Evolutionary conservation across 441 rosid genomes (phyloP), one percentile per base, ranked within the genome.

Genomic region (Corymbia citriodora): DNA sequence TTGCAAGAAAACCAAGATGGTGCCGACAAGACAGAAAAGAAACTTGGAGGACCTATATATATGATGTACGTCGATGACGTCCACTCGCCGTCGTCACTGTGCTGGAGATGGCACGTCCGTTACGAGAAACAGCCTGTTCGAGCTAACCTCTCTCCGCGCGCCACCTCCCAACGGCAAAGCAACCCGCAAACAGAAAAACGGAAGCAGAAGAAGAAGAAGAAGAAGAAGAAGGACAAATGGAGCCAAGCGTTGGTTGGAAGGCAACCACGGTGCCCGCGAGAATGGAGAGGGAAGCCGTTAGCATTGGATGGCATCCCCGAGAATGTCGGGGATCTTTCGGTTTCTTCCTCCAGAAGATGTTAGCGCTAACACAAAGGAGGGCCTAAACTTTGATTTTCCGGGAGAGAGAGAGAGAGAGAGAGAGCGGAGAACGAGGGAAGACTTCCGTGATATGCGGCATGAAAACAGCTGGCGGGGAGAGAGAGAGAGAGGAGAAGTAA

Each of bases 141-240:
- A 45, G 85, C 18, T 79, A 79, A 79, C 52, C 85, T 79, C n/a
- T 79, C 85, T 1, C 2, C 52, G 52, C 45, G 70, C 48, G 85
- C 85, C 85, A 74, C 52, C 85, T 45, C 85, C n/a, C 85, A 79
- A 79, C 85, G 85, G 85, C 18, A 79, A 79, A 23, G 13, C 52
- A 12, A 79, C 52, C 72, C 6, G 2, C 52, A 0, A 36, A 72
- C 0, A 13, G 14, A 0, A 10, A 40, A 16, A 40, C 45, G 45
- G 45, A 36, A 36, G 9, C 6, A 21, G 0, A 36, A 19, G 13
- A 6, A 18, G 8, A 3, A 72, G 14, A 2, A 33, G 13, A 10
- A 36, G 82, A n/a, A 40, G 82, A 10, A 74, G 83, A 6, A 40
- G 3, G 1, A 79, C 52, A 12, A 45, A 40, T 13, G 85, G 85